A percentile compares a stretch with the other conserved stretches of the same genome.
Evolutionary conservation across 1,139 yeast genomes (phyloP).

Genomic region (Trichomonascaceae sp.): DNA sequence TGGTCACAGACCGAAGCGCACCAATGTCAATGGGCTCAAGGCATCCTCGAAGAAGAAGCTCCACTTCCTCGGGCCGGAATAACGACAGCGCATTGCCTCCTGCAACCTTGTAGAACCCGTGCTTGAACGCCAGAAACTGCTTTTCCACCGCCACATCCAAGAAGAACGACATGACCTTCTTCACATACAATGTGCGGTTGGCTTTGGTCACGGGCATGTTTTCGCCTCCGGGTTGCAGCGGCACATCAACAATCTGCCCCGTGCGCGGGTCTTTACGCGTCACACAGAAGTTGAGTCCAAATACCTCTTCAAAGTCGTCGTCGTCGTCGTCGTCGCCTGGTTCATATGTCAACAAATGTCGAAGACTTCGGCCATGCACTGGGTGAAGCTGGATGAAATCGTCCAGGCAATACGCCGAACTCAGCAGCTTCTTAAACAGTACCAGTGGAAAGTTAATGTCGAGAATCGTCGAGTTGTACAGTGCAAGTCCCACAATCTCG

Average conservation of each 20-base stretch:
- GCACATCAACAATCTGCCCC: constrained; percentile 21
- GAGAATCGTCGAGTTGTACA: constrained; percentile 77
- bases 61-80: constrained; percentile 72
- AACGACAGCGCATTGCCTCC: constrained; percentile 71
- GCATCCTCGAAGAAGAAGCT: constrained; percentile 66
- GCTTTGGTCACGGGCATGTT: constrained; percentile 36
- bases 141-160: constrained; percentile 40
- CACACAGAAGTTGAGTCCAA: constrained; percentile 39
- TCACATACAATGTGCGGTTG: constrained; percentile 50
- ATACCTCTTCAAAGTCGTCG: constrained; percentile 31
- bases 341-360: constrained; percentile 37
- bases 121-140: constrained; percentile 45
- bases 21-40: constrained; percentile 54
- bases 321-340: constrained; percentile 16
- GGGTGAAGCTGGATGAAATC: constrained; percentile 66
- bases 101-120: constrained; percentile 63
- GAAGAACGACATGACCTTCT: constrained; percentile 46
- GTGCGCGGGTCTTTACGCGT: constrained; percentile 9
- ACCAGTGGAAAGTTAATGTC: constrained; percentile 69
- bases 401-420: constrained; percentile 38
- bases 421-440: constrained; percentile 60
- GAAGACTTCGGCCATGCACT: constrained; percentile 43
- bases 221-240: constrained; percentile 47
- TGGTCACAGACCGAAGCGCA: constrained; percentile 56
- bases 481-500: constrained; percentile 75